These are phyloP conservation scores for Saturnispora serradocipensis DNA, from an alignment of 805 yeast genomes.

Conservation along the genomic window DNA sequence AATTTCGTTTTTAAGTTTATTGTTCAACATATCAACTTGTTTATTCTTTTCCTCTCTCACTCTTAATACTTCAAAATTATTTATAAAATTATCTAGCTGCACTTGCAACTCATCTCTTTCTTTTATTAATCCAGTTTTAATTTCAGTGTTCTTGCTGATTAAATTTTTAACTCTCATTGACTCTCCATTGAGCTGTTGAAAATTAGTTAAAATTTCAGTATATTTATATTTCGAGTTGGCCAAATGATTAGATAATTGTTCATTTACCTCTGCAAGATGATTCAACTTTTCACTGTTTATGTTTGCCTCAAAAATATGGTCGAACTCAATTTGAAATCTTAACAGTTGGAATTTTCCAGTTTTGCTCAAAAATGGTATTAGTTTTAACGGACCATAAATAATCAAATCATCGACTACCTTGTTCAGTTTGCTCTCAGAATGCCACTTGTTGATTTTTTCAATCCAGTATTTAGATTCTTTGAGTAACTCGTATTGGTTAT, in stretches of 20 bases:
- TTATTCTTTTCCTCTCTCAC: slow-evolving; percentile 24
- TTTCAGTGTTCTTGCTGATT: slow-evolving; percentile 14
- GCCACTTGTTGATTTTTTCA: background rate
- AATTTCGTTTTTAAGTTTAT: slow-evolving; percentile 19
- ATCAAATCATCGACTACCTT: background rate
- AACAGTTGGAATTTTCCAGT: background rate
- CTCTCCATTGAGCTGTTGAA: slow-evolving; percentile 27
- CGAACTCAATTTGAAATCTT: background rate
- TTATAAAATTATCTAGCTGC: slow-evolving; percentile 7
- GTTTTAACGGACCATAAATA: slow-evolving; percentile 3
- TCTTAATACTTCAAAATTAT: slow-evolving; percentile 26
- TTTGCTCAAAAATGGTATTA: background rate
- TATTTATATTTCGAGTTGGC: slow-evolving; percentile 13
- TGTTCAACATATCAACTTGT: slow-evolving; percentile 22
- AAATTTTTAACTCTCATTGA: slow-evolving; percentile 21
- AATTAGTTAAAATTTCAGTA: slow-evolving; percentile 23
- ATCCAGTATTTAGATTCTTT: background rate
- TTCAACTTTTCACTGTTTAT: background rate
- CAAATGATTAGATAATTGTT: background rate
- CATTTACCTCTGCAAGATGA: background rate
- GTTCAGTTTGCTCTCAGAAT: background rate
- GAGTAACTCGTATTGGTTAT: background rate
- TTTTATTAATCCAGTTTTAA: slow-evolving; percentile 14
- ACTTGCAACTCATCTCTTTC: slow-evolving; percentile 14
- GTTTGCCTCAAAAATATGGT: background rate